Percentiles rank a stretch among this genome's conserved stretches.
Conservation (phyloP, 2,329 filamentous ascomycete genomes). For the Trichoderma simmonsii region DNA sequence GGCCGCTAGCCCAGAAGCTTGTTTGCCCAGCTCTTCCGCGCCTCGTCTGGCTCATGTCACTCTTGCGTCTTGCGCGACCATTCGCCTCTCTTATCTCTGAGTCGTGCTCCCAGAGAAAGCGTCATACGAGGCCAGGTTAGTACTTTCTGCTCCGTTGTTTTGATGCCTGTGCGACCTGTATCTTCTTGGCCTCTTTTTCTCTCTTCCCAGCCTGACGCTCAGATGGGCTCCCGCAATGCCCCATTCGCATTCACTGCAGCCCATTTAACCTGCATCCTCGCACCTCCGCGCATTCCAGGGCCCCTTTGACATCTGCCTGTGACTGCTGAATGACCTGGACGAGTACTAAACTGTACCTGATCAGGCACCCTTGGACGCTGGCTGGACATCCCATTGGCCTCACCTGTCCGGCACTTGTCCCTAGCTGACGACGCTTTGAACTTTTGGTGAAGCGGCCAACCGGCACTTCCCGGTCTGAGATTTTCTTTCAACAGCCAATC, state of each 20-base stretch:
- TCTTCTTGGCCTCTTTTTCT: not conserved
- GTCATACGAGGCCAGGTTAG: not conserved
- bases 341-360: not conserved
- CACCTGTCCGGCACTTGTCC: not conserved
- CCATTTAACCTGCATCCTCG: not conserved
- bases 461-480: not conserved
- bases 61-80: slow-evolving; percentile 15
- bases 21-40: slow-evolving; percentile 8
- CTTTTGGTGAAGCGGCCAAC: not conserved
- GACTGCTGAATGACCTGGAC: not conserved
- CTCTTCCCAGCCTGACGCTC: not conserved
- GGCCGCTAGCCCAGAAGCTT: slow-evolving; percentile 2
- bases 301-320: not conserved
- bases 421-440: slow-evolving; percentile 15
- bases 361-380: not conserved
- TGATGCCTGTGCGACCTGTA: not conserved
- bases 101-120: not conserved
- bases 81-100: slow-evolving; percentile 10
- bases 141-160: not conserved
- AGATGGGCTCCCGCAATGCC: not conserved
- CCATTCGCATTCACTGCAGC: not conserved
- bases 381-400: not conserved
- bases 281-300: not conserved
- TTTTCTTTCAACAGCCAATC: not conserved
- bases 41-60: slow-evolving; percentile 9